Base-by-base conservation (phyloP, 73 alveolate genomes). In the Urostyla sp. region DNA sequence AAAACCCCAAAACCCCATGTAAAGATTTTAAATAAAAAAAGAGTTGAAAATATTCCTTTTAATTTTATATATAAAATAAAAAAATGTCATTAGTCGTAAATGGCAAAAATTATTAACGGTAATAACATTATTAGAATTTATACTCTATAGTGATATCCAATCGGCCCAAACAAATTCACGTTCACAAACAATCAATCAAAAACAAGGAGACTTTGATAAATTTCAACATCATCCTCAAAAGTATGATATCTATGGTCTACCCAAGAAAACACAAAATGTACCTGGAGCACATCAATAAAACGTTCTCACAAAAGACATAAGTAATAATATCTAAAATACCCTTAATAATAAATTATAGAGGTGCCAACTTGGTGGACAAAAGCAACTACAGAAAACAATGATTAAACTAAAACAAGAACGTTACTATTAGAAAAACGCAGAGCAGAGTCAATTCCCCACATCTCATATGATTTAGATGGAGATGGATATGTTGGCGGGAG, bases 401-500 rank as follows among this genome's bases (percentile, higher is more conserved):
- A 52, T 11, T 57, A 55, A 4, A 67, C 36, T 4, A 56, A 43
- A 51, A 85, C 93, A 0, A 59, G 53, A 0, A 85, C 87, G 10
- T 37, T 40, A n/a, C 75, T 85, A 0, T 18, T 43, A 11, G 3
- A 50, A 50, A 72, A 69, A 37, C 20, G 88, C n/a, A 75, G 61
- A 52, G 27, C 43, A 34, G 89, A 75, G 38, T 31, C 44, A 13
- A 75, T 85, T 8, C 93, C 93, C 16, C 84, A 93, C 66, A 92
- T 89, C 37, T 85, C 88, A 26, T 93, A 82, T 55, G 98, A 93
- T 53, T 45, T 80, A 30, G 98, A 76, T 57, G 91, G 93, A 43
- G 98, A 94, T 63, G 98, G 97, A 0, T 84, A 89, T 26, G 98
- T 94, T 21, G 98, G 97, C 15, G 95, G 93, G 7, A 80, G 91